Base-by-base conservation (phyloP, 2,329 filamentous ascomycete species). In the Lecanicillium sp. region DNA sequence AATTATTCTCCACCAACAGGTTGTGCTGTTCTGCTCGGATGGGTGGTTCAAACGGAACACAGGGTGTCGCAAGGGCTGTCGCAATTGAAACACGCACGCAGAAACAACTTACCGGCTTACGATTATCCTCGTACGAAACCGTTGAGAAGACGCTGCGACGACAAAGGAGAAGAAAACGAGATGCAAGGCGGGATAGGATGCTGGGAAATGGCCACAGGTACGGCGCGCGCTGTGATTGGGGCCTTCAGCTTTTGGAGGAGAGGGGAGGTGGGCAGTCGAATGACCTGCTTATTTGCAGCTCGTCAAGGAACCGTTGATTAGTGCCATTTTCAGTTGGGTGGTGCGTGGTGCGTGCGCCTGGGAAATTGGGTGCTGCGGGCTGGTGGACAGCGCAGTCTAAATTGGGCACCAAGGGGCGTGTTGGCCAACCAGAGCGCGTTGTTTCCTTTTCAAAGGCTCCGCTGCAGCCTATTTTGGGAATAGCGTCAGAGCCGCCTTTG, bases 171-270 rank as follows among this genome's bases (percentile, higher is more conserved):
- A 25, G 11, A 11, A 11, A 11, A 25, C 22, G 11, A 25, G 22
- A 29, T 36, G 32, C 18, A 19, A 20, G 30, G 17, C 25, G 31
- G 17, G 33, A 33, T 33, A 30, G 36, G 22, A 37, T 42, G 40
- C 34, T 38, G 40, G 40, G 40, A 41, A 41, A 44, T 41, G 42
- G 42, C n/a, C 35, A 38, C 31, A 33, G 27, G 19, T 18, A 16
- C 35, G 33, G 32, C 36, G 37, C 30, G 33, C 31, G 37, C 39
- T 29, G n/a, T 40, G 38, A 40, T 36, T 41, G 38, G 38, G 38
- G 38, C 29, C 27, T 11, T 11, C 22, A 7, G 22, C 11, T 25
- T 25, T 25, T 25, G 22, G 22, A 25, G 22, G 22, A 11, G 22
- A 11, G 22, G 22, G 22, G 22, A 25, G 22, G 22, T 11, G 22